Evolutionary conservation across 345 rosid genomes (phyloP).

Genomic region (Geranium rotundifolium): DNA sequence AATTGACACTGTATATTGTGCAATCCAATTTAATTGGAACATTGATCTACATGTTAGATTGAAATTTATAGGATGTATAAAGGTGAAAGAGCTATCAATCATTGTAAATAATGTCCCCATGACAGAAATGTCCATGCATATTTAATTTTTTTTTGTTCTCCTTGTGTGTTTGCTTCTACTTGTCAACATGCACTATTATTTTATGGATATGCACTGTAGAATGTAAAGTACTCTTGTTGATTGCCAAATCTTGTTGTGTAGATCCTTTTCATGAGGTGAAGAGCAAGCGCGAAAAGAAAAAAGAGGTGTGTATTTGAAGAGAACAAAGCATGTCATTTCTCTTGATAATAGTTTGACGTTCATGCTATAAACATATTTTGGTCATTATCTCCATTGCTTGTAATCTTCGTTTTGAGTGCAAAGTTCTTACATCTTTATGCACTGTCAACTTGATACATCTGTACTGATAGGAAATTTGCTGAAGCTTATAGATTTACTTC

Average conservation of each 20-base stretch:
- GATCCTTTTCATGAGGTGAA: slow-evolving; percentile 97
- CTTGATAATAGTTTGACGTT: slow-evolving; percentile 2
- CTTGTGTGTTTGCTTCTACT: neutral
- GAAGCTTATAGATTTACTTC: no score
- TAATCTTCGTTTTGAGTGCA: no score
- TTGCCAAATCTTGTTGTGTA: slow-evolving; percentile 15
- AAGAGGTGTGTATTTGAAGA: slow-evolving; percentile 45
- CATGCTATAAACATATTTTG: neutral
- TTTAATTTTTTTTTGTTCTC: neutral
- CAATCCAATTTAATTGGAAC: no score
- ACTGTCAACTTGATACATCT: no score
- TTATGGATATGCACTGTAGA: neutral
- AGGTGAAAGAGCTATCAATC: neutral
- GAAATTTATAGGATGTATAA: no score
- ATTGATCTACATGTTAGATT: no score
- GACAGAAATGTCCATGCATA: neutral
- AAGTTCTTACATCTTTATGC: no score
- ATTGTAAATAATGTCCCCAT: neutral
- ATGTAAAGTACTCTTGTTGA: slow-evolving; percentile 2
- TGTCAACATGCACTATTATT: neutral
- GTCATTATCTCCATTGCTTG: no score
- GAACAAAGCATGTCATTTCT: neutral
- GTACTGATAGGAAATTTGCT: no score
- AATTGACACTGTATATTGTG: no score
- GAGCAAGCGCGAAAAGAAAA: slow-evolving; percentile 92